Percentiles rank a stretch among this genome's conserved stretches.
Evolutionary conservation across 305 asterid genomes (phyloP).

Genomic region (Nicotiana rustica): DNA sequence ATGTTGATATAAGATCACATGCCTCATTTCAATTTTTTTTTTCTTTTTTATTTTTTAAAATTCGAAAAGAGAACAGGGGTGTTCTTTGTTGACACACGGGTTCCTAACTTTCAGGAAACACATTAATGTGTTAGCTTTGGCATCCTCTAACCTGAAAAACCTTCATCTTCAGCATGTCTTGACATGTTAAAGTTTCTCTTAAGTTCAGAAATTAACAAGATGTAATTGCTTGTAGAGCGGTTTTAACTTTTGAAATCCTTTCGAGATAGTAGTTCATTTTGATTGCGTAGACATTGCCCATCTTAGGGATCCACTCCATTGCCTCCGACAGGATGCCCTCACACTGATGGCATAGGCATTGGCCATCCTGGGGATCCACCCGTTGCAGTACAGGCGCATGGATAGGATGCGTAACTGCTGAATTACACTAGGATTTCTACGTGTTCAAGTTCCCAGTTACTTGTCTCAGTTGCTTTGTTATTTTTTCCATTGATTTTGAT

Average conservation of each 20-base stretch:
- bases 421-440: background rate
- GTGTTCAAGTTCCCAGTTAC: background rate
- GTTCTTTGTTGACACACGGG: conserved; percentile 10
- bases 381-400: background rate
- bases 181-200: background rate
- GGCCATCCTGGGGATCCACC: background rate
- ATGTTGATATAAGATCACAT: too few species aligned
- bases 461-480: background rate
- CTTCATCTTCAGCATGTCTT: background rate
- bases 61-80: background rate
- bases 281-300: background rate
- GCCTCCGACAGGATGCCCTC: background rate
- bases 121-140: background rate
- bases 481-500: background rate
- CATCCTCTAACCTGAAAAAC: background rate
- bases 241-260: background rate
- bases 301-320: background rate
- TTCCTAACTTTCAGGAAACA: background rate
- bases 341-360: background rate
- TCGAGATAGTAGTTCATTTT: background rate
- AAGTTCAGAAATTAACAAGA: background rate
- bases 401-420: background rate
- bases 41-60: too few species aligned
- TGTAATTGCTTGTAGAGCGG: background rate
- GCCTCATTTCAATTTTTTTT: background rate